phyloP scores from a whole-genome alignment of 176 grass and related monocot species.

The Triticum timopheevii region DNA sequence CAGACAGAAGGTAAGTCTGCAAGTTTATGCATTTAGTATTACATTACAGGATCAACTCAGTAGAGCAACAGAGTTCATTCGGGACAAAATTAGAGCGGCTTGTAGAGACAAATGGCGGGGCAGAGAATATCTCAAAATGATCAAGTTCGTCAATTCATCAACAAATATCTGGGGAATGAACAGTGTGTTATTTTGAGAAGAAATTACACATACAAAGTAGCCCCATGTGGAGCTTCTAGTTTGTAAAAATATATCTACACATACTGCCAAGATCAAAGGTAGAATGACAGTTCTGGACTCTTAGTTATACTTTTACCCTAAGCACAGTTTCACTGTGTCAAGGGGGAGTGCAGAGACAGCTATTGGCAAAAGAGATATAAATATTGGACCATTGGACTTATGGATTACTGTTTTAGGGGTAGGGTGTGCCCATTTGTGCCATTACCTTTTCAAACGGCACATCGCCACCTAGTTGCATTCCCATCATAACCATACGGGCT shows the following conservation, averaged over 20 bases:
- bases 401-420: not conserved
- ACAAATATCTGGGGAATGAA: not conserved
- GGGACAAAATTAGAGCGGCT: not conserved
- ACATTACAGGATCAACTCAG: not conserved
- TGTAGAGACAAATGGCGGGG: not conserved
- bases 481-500: slow-evolving; percentile 94
- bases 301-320: not conserved
- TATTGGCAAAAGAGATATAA: not conserved
- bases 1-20: not conserved
- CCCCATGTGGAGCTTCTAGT: too few species aligned
- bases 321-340: not conserved
- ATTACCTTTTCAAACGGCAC: slow-evolving; percentile 88
- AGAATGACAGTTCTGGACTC: not conserved
- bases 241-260: not conserved
- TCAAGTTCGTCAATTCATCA: not conserved
- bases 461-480: slow-evolving; percentile 79
- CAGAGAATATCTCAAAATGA: slow-evolving; percentile 14
- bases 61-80: not conserved
- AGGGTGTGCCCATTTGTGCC: not conserved
- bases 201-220: not conserved
- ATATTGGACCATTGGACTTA: not conserved
- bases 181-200: not conserved
- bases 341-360: not conserved
- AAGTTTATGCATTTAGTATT: slow-evolving; percentile 14
- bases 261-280: not conserved